A percentile compares a stretch with the other conserved stretches of the same genome.
phyloP scores from a whole-genome alignment of 2,329 filamentous ascomycete species.

The Phialophora verrucosa region DNA sequence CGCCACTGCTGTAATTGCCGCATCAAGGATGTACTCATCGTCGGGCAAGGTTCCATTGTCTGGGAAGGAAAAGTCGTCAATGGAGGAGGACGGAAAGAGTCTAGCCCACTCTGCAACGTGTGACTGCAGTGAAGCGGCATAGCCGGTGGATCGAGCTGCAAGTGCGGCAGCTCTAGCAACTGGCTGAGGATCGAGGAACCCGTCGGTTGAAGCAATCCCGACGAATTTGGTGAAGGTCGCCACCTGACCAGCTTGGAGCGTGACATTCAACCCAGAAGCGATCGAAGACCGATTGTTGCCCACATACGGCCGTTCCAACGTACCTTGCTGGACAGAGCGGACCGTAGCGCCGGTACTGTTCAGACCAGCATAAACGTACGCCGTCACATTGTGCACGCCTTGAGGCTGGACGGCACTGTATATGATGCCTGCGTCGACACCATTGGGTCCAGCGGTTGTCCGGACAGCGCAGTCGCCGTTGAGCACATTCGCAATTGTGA shows the following conservation, averaged over 20 bases:
- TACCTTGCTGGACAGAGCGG: constrained; percentile 47
- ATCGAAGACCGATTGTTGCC: constrained; percentile 67
- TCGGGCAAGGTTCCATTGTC: constrained; percentile 62
- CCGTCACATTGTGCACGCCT: constrained; percentile 67
- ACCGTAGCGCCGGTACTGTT: constrained; percentile 50
- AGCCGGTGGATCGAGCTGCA: constrained; percentile 60
- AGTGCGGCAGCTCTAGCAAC: constrained; percentile 63
- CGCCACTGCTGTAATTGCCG: constrained; percentile 55
- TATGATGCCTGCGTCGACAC: constrained; percentile 62
- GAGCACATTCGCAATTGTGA: constrained; percentile 68
- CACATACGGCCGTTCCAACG: constrained; percentile 55
- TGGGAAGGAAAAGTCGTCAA: constrained; percentile 67
- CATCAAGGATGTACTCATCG: constrained; percentile 62
- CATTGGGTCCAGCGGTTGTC: constrained; percentile 64
- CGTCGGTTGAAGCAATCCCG: constrained; percentile 71
- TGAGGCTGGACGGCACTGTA: constrained; percentile 69
- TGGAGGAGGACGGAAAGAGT: constrained; percentile 65
- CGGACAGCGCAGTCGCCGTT: constrained; percentile 72
- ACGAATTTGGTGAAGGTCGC: constrained; percentile 69
- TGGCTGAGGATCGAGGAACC: constrained; percentile 63
- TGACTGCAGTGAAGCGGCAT: constrained; percentile 58
- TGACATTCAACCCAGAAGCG: constrained; percentile 64
- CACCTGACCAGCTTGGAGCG: constrained; percentile 59
- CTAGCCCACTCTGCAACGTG: constrained; percentile 68
- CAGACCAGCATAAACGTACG: constrained; percentile 60